Conservation (phyloP, 495 filamentous ascomycete genomes). For the Penicillium goetzii region DNA sequence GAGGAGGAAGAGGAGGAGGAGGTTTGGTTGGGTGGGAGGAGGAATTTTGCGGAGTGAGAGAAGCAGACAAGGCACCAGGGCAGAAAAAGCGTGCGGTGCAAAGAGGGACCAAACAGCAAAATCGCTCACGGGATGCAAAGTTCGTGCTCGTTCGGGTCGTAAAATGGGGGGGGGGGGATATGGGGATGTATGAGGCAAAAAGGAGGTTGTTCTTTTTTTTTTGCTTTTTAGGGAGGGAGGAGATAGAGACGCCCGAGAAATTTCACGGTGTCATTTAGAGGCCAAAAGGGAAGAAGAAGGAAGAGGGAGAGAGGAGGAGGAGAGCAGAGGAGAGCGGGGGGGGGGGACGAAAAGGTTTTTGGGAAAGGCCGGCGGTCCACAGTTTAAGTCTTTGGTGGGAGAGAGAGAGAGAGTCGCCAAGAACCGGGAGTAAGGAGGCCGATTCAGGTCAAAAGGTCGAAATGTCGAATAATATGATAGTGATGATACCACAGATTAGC, state of each 20-base stretch:
- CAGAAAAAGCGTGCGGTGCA: conserved; percentile 12
- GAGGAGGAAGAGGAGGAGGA: background rate
- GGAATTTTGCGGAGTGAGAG: conserved; percentile 6
- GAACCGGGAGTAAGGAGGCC: conserved; percentile 32
- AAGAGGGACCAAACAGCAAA: conserved; percentile 21
- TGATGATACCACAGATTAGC: background rate
- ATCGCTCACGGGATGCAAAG: conserved; percentile 34
- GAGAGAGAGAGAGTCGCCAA: conserved; percentile 20
- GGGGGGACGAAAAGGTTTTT: conserved; percentile 23
- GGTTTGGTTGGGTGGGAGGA: conserved; percentile 1
- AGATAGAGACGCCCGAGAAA: background rate
- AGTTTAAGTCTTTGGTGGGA: background rate
- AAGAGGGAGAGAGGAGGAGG: background rate
- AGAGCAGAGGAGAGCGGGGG: conserved; percentile 11
- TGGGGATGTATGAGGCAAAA: conserved; percentile 10
- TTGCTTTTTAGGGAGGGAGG: background rate
- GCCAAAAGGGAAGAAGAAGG: background rate
- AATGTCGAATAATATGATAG: background rate
- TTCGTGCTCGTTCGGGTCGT: conserved; percentile 28
- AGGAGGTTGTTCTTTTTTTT: conserved; percentile 5
- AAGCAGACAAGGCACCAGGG: conserved; percentile 9
- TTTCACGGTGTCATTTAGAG: conserved; percentile 5
- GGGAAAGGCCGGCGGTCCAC: conserved; percentile 22
- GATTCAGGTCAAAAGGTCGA: background rate
- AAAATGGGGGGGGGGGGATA: conserved; percentile 22